A percentile compares a stretch with the other conserved stretches of the same genome.
Evolutionary conservation across 1,139 yeast species (phyloP).

Genomic region (Pneumocystis jirovecii): DNA sequence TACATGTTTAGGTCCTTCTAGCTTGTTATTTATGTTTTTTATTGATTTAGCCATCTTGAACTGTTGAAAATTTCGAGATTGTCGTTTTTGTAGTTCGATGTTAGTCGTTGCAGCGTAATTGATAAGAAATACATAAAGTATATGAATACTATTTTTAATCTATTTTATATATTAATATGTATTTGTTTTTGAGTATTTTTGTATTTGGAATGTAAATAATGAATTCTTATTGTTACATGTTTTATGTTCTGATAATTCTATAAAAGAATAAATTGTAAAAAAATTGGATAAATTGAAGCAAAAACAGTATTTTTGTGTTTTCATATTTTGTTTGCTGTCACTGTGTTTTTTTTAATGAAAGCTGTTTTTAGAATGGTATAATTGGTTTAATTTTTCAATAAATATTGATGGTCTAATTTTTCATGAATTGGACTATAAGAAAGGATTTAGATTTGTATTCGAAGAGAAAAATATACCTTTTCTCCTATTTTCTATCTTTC

Average conservation of each 20-base stretch:
- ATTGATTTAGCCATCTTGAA: not conserved
- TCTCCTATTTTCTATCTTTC: no score
- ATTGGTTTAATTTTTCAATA: not conserved
- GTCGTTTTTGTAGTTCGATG: not conserved
- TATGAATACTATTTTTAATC: not conserved
- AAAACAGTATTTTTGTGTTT: not conserved
- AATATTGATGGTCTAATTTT: no score
- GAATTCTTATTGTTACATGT: not conserved
- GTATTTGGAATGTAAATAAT: not conserved
- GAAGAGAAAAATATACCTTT: no score
- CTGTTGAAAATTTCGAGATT: not conserved
- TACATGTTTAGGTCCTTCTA: not conserved
- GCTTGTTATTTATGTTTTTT: not conserved
- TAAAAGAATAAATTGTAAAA: not conserved
- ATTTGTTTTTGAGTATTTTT: no score
- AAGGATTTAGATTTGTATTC: no score
- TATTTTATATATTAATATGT: no score
- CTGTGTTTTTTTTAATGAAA: not conserved
- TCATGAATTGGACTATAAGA: no score
- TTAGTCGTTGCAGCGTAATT: not conserved
- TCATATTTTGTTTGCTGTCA: no score
- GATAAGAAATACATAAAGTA: not conserved
- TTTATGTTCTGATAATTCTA: no score
- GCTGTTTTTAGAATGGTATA: not conserved
- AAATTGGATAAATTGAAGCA: no score